These are phyloP conservation scores for Plasmodium inui DNA, from an alignment of 169 alveolate species.

Conservation along the genomic window DNA sequence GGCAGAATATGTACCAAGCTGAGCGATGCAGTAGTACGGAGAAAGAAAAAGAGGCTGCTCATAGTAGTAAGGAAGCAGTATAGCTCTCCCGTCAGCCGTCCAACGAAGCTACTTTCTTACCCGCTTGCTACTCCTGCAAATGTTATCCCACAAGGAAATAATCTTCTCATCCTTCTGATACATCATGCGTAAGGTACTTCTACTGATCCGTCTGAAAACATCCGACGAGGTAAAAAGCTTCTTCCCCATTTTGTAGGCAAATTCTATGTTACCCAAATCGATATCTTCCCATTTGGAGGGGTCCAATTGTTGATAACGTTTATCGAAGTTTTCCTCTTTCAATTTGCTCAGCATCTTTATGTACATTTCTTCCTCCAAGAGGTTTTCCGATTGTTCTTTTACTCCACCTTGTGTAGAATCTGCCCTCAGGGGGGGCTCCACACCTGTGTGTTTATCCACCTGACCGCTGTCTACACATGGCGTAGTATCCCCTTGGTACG, in stretches of 20 bases:
- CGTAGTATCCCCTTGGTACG: neutral
- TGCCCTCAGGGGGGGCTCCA: neutral
- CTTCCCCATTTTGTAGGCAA: slow-evolving; percentile 44
- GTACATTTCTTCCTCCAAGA: neutral
- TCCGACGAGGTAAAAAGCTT: slow-evolving; percentile 16
- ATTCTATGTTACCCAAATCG: slow-evolving; percentile 24
- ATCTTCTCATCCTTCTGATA: slow-evolving; percentile 31
- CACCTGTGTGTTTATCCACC: neutral
- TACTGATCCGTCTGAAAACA: slow-evolving; percentile 13
- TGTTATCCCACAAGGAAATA: slow-evolving; percentile 23
- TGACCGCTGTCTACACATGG: neutral
- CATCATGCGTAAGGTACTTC: slow-evolving; percentile 23
- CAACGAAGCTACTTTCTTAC: neutral
- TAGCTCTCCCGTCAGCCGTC: neutral
- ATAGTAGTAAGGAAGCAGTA: neutral
- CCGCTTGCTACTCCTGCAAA: slow-evolving; percentile 28
- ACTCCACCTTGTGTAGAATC: neutral
- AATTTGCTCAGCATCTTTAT: slow-evolving; percentile 5
- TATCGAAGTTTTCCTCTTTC: slow-evolving; percentile 4
- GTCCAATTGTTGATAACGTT: slow-evolving; percentile 14
- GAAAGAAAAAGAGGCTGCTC: neutral
- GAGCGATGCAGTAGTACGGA: too few relatives aligned
- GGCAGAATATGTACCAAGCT: too few relatives aligned
- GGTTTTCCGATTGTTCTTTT: neutral
- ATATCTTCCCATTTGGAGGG: neutral